A percentile compares a stretch with the other conserved stretches of the same genome.
Conservation (phyloP, 179 eudicot genomes). For the Camellia oleifera region DNA sequence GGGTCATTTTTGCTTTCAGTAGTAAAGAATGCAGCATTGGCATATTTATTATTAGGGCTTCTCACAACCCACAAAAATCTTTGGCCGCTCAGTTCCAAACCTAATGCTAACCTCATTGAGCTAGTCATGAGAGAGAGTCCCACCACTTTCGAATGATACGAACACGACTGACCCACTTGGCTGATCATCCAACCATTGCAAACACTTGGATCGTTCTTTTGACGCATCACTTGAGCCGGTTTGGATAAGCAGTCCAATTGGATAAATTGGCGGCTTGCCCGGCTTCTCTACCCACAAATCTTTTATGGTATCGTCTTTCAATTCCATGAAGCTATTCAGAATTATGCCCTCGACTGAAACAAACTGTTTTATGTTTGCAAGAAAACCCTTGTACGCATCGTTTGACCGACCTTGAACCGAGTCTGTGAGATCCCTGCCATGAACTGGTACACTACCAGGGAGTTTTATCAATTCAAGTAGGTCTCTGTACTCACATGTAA, state of each 20-base stretch:
- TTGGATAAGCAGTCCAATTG: constrained; percentile 17
- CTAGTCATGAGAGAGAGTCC: constrained; percentile 13
- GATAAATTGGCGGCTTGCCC: constrained; percentile 10
- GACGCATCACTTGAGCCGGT: background rate
- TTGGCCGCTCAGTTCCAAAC: constrained; percentile 13
- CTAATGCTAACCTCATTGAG: constrained; percentile 7
- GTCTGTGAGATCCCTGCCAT: constrained; percentile 8
- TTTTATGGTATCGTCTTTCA: constrained; percentile 13
- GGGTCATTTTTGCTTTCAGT: constrained; percentile 1
- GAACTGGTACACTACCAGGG: background rate
- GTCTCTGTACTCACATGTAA: no score
- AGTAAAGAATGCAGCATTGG: constrained; percentile 1
- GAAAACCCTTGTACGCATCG: background rate
- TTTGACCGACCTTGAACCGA: constrained; percentile 13
- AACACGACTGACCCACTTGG: constrained; percentile 12
- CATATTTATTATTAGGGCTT: constrained; percentile 10
- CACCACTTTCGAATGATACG: constrained; percentile 15
- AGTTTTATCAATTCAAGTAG: no score
- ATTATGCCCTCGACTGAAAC: constrained; percentile 20
- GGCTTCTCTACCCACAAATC: constrained; percentile 10
- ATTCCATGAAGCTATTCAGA: constrained; percentile 17
- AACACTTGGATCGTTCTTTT: background rate
- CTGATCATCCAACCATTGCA: constrained; percentile 10
- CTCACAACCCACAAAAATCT: constrained; percentile 20
- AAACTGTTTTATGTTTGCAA: constrained; percentile 1